phyloP scores from a whole-genome alignment of 192 early-diverging fungal genomes.

The Backusella sp. region DNA sequence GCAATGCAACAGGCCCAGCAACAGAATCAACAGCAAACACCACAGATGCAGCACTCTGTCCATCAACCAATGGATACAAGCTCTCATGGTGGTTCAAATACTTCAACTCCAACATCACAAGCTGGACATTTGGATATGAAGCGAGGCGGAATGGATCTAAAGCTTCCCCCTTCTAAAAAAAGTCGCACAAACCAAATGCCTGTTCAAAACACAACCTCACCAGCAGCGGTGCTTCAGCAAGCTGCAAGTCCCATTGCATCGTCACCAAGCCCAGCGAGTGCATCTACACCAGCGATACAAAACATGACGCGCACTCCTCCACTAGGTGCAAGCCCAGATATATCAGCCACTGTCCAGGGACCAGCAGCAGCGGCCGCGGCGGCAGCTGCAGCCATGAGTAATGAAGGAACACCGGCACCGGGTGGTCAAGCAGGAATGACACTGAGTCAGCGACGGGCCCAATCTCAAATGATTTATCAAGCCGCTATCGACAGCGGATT shows the following conservation, averaged over 20 bases:
- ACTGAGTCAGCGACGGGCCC: constrained; percentile 2
- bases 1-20: constrained; percentile 1
- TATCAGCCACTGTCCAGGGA: not conserved
- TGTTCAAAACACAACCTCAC: not conserved
- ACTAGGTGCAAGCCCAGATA: not conserved
- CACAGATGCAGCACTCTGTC: constrained; percentile 22
- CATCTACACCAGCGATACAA: not conserved
- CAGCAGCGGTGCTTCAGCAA: not conserved
- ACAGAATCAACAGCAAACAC: not conserved
- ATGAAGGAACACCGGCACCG: not conserved
- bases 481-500: constrained; percentile 29
- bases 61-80: not conserved
- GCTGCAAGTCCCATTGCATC: not conserved
- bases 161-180: constrained; percentile 30
- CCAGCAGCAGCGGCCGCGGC: not conserved
- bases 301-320: not conserved
- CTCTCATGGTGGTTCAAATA: not conserved
- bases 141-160: constrained; percentile 31
- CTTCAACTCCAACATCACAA: not conserved
- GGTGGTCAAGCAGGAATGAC: constrained; percentile 3
- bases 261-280: not conserved
- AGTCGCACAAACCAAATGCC: not conserved
- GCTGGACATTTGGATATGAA: constrained; percentile 9
- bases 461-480: constrained; percentile 29
- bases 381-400: not conserved